Base-by-base conservation (phyloP, 371 early-diverging fungal species). In the Mucor piriformis region DNA sequence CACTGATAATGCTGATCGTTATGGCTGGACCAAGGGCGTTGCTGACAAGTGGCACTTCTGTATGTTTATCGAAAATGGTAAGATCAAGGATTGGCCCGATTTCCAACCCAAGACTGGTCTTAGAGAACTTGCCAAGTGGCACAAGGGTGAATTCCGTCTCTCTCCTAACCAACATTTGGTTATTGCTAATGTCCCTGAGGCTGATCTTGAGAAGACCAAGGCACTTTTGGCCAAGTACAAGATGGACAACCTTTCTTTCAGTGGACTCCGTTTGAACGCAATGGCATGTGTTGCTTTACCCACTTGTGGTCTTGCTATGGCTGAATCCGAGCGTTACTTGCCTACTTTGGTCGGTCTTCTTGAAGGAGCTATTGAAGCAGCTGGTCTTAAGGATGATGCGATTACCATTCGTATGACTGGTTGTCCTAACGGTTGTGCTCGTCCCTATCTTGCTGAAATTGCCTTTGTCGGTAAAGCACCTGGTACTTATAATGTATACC, bases 261-360 rank as follows among this genome's bases (percentile, higher is more conserved):
- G 87, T 7, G 92, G 88, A 24, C 73, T 94, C 55, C 88, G 93
- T 54, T 82, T 93, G 69, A 89, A 93, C 71, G 90, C 92, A 25
- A 94, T 96, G 95, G 94, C 95, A 23, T 95, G 96, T 76, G 95
- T 92, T 15, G 95, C 96, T 32, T 82, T 96, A 63, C 96, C 96
- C 3, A 95, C 95, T 15, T 95, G 96, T 75, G 90, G 86, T 55
- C 80, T 95, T 57, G 96, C 96, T 35, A 94, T 96, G 93, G 96
- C 96, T 55, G 96, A 96, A 84, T 89, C 92, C 32, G 96, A 96
- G 81, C 91, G 96, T 49, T 95, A 96, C 79, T 77, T 96, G 63
- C 96, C 95, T 48, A 76, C 81, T 40, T 79, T 96, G 55, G 88
- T 96, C 33, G 77, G 76, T 18, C 83, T 80, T 66, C 79, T 96